These are phyloP conservation scores for Lenzites betulinus DNA, from an alignment of 768 basidiomycete species.

Conservation along the genomic window DNA sequence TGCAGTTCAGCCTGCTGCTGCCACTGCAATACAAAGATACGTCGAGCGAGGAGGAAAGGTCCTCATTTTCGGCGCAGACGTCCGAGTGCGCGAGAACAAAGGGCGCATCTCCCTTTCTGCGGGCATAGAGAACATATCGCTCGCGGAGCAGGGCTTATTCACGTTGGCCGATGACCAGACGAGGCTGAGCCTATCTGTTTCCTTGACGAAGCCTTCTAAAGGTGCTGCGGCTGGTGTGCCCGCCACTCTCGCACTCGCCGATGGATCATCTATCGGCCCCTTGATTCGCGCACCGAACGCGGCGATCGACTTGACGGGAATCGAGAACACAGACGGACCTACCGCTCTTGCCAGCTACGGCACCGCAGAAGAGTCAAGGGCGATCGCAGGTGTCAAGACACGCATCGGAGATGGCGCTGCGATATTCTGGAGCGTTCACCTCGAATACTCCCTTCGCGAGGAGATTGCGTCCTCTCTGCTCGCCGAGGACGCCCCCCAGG, in stretches of 20 bases:
- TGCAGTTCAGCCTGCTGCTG: slow-evolving; percentile 42
- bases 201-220: background rate
- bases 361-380: background rate
- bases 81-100: background rate
- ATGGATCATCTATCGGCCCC: background rate
- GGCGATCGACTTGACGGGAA: slow-evolving; percentile 1
- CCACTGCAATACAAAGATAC: slow-evolving; percentile 49
- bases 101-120: slow-evolving; percentile 27
- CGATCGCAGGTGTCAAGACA: slow-evolving; percentile 4
- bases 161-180: slow-evolving; percentile 20
- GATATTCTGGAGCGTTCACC: slow-evolving; percentile 56
- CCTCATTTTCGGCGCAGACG: slow-evolving; percentile 63
- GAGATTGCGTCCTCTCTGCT: slow-evolving; percentile 36
- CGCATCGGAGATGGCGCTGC: slow-evolving; percentile 29
- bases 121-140: slow-evolving; percentile 42
- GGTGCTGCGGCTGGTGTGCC: background rate
- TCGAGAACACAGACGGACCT: background rate
- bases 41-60: slow-evolving; percentile 70
- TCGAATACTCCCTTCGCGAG: slow-evolving; percentile 54
- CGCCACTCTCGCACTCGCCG: background rate
- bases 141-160: slow-evolving; percentile 37
- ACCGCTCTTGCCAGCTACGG: background rate
- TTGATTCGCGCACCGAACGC: background rate
- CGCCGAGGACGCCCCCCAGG: background rate
- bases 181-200: slow-evolving; percentile 6